Percentiles rank a stretch among this genome's conserved stretches.
Evolutionary conservation across 495 filamentous ascomycete genomes (phyloP).

Genomic region (Pyrenopolyporus hunteri): DNA sequence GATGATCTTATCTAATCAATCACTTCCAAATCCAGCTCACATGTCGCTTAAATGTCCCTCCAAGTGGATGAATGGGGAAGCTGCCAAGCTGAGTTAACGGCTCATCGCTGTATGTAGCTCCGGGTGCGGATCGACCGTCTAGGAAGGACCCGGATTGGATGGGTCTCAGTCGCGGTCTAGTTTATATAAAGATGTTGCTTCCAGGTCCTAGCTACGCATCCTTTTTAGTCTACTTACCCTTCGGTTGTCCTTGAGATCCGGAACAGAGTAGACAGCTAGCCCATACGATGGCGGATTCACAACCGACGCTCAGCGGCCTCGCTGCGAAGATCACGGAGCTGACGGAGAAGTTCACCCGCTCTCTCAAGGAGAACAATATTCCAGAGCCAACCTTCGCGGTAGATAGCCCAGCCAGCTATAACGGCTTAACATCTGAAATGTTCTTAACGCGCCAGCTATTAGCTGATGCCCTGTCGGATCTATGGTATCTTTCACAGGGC

Average conservation of each 20-base stretch:
- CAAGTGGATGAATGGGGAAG: slow-evolving; percentile 4
- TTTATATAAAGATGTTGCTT: slow-evolving; percentile 1
- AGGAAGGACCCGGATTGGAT: background rate
- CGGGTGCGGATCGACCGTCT: slow-evolving; percentile 16
- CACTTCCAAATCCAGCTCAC: too few species aligned
- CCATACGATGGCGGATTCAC: slow-evolving; percentile 34
- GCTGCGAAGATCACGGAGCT: slow-evolving; percentile 40
- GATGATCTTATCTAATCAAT: slow-evolving; percentile 32
- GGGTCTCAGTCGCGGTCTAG: background rate
- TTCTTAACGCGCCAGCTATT: slow-evolving; percentile 36
- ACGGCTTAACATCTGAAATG: slow-evolving; percentile 27
- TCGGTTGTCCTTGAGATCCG: background rate
- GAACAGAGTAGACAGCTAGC: background rate
- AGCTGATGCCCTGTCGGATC: slow-evolving; percentile 33
- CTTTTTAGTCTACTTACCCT: background rate
- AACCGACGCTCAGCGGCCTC: slow-evolving; percentile 30
- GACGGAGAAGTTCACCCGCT: slow-evolving; percentile 30
- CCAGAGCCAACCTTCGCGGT: slow-evolving; percentile 34
- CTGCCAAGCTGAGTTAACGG: too few species aligned
- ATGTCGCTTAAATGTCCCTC: background rate
- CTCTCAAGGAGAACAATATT: slow-evolving; percentile 37
- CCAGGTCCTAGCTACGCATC: background rate
- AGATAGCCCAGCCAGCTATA: slow-evolving; percentile 38
- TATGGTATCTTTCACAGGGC: slow-evolving; percentile 41
- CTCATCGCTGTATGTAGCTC: slow-evolving; percentile 6